phyloP scores from a whole-genome alignment of 1,284 basidiomycete species.

The Melampsora americana region DNA sequence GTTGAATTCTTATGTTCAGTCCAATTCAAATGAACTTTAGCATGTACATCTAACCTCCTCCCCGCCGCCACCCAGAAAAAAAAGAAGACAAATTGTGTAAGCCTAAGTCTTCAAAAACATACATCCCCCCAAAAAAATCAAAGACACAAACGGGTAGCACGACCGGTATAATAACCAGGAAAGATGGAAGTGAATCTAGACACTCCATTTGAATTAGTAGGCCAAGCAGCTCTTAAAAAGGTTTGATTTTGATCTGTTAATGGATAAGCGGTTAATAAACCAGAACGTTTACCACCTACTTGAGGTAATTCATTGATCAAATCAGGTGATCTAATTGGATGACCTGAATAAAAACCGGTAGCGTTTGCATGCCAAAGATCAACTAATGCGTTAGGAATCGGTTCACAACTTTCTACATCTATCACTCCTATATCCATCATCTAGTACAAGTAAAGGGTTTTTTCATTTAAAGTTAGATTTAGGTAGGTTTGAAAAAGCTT shows the following conservation, averaged over 20 bases:
- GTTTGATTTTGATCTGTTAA: constrained; percentile 56
- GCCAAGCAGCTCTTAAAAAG: constrained; percentile 66
- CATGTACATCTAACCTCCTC: constrained; percentile 53
- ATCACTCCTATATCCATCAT: constrained; percentile 68
- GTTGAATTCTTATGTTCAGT: constrained; percentile 55
- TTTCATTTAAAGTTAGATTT: no score
- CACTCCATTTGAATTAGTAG: constrained; percentile 66
- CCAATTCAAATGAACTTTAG: constrained; percentile 56
- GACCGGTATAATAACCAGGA: constrained; percentile 62
- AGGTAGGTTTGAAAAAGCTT: constrained; percentile 3
- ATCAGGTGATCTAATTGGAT: constrained; percentile 55
- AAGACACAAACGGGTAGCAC: constrained; percentile 57
- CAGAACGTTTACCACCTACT: constrained; percentile 53
- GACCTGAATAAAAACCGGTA: constrained; percentile 58
- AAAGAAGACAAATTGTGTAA: no score
- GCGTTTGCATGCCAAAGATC: constrained; percentile 66
- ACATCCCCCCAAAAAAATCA: not conserved
- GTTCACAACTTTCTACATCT: constrained; percentile 69
- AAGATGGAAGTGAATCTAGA: constrained; percentile 67
- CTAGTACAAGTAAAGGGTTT: constrained; percentile 28
- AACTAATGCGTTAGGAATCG: constrained; percentile 65
- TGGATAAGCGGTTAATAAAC: constrained; percentile 55
- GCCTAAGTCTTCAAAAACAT: not conserved
- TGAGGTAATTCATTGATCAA: constrained; percentile 54
- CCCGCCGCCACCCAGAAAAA: not conserved